Conservation (phyloP, 1,139 yeast species). For the Yamadazyma pseudoaaseri region DNA sequence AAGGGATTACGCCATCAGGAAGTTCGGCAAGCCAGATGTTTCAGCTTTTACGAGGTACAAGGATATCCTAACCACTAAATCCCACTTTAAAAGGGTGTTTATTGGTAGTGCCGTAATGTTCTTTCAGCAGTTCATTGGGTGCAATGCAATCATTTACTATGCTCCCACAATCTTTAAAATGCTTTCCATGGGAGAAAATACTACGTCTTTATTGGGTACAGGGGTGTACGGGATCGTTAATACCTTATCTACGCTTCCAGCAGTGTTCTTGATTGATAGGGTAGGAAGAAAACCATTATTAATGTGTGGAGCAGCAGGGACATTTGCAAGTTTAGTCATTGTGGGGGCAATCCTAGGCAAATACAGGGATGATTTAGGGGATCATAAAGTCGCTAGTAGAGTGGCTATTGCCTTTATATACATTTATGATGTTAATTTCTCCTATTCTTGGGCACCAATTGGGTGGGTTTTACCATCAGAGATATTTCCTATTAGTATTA, state of each 20-base stretch:
- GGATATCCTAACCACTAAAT: constrained; percentile 16
- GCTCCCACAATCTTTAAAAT: constrained; percentile 35
- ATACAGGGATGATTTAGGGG: constrained; percentile 13
- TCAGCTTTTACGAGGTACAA: constrained; percentile 15
- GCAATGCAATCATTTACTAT: constrained; percentile 70
- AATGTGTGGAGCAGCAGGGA: constrained; percentile 44
- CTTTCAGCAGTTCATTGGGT: constrained; percentile 70
- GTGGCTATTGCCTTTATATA: constrained; percentile 42
- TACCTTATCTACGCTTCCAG: constrained; percentile 45
- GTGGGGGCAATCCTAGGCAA: constrained; percentile 60
- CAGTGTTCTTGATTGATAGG: constrained; percentile 35
- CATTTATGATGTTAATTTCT: constrained; percentile 28
- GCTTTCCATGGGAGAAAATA: constrained; percentile 17
- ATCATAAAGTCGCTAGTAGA: constrained; percentile 30
- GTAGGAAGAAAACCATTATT: constrained; percentile 47
- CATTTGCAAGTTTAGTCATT: constrained; percentile 21
- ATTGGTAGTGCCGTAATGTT: constrained; percentile 65
- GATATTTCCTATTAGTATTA: constrained; percentile 21
- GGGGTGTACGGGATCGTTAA: constrained; percentile 60
- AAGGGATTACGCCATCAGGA: constrained; percentile 14
- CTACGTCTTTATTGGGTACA: constrained; percentile 32
- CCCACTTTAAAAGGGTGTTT: constrained; percentile 41
- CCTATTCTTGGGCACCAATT: constrained; percentile 33
- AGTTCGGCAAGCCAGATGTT: constrained; percentile 13
- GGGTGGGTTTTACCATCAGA: constrained; percentile 52